Conservation (phyloP, 441 rosid species). For the Syzygium malaccense region DNA sequence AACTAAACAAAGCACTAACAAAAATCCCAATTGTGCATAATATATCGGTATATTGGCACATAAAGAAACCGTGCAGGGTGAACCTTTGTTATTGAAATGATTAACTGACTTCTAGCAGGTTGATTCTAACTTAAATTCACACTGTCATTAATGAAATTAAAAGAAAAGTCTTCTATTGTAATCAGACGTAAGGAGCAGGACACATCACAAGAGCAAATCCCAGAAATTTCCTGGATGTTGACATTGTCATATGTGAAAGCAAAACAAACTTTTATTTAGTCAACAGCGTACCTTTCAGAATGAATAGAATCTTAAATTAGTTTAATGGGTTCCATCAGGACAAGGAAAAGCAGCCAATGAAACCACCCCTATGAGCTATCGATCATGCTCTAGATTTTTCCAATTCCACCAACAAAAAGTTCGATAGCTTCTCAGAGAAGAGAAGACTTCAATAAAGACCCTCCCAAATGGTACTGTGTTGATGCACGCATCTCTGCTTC, state of each 20-base stretch:
- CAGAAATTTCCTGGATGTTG: background rate
- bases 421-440: background rate
- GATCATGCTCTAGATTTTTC: background rate
- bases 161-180: background rate
- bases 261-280: background rate
- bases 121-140: background rate
- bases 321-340: too few species aligned
- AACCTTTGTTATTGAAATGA: background rate
- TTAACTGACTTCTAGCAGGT: background rate
- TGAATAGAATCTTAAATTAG: background rate
- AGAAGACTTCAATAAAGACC: background rate
- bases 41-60: background rate
- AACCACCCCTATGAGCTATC: background rate
- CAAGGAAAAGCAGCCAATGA: background rate
- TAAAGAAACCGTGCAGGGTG: background rate
- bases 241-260: background rate
- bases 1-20: background rate
- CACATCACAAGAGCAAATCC: background rate
- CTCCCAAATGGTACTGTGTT: background rate
- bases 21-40: background rate
- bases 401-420: background rate
- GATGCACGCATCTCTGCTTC: too few species aligned
- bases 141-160: background rate
- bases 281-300: background rate
- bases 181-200: background rate